phyloP scores from a whole-genome alignment of 2,329 filamentous ascomycete species.

The Coniochaeta sp. region DNA sequence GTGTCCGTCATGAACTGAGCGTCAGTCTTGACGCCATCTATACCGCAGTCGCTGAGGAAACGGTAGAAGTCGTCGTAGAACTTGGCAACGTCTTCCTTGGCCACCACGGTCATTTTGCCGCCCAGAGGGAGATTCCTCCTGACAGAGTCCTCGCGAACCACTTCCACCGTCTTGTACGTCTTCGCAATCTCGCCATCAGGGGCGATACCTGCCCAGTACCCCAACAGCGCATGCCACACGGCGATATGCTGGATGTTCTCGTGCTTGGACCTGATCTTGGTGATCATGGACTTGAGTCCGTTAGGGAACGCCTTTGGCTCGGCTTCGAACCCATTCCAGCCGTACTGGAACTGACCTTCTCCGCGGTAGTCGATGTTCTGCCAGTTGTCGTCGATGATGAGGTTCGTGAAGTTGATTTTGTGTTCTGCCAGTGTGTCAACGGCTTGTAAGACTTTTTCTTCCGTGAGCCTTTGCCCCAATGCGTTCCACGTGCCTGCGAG shows the following conservation, averaged over 20 bases:
- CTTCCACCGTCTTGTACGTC: conserved; percentile 67
- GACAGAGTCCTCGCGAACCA: conserved; percentile 41
- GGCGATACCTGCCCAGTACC: conserved; percentile 89
- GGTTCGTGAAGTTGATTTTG: conserved; percentile 69
- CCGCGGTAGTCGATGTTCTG: conserved; percentile 60
- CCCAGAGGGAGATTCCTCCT: conserved; percentile 43
- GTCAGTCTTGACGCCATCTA: conserved; percentile 90
- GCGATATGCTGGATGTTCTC: conserved; percentile 74
- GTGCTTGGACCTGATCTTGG: conserved; percentile 60
- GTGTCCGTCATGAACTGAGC: conserved; percentile 85
- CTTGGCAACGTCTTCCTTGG: conserved; percentile 62
- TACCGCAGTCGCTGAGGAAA: conserved; percentile 66
- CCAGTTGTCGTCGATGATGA: conserved; percentile 98
- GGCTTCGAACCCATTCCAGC: conserved; percentile 83
- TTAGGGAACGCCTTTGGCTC: conserved; percentile 70
- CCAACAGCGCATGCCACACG: conserved; percentile 85
- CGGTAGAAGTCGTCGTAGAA: conserved; percentile 91
- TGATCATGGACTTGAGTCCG: conserved; percentile 67
- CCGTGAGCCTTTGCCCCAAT: conserved; percentile 74
- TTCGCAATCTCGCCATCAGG: conserved; percentile 66
- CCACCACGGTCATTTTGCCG: conserved; percentile 65
- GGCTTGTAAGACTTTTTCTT: conserved; percentile 70
- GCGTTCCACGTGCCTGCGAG: conserved; percentile 78
- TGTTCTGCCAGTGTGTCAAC: conserved; percentile 64
- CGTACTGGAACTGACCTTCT: conserved; percentile 46